These are phyloP conservation scores for Syzygium aqueum DNA, from an alignment of 345 rosid species.

Conservation along the genomic window DNA sequence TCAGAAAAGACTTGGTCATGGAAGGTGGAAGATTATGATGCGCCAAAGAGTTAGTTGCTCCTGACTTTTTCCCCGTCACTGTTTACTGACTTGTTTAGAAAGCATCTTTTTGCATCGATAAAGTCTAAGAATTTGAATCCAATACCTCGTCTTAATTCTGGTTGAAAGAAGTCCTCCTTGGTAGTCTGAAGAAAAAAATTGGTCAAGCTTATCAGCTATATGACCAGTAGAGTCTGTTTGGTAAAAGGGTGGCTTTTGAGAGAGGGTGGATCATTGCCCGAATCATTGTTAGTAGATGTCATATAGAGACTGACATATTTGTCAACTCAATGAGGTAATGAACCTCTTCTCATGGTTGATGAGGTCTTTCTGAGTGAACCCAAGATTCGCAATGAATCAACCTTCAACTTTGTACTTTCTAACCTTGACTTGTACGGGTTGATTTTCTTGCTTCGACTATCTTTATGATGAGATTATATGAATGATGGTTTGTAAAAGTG, in stretches of 20 bases:
- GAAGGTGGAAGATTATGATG: slow-evolving; percentile 52
- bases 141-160: background rate
- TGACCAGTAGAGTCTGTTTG: background rate
- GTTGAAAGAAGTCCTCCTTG: background rate
- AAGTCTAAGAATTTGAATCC: background rate
- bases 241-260: background rate
- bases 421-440: background rate
- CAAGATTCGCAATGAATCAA: background rate
- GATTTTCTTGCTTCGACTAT: background rate
- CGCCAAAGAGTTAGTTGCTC: slow-evolving; percentile 64
- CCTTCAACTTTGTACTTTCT: background rate
- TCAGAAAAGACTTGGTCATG: slow-evolving; percentile 27
- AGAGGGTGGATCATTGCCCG: background rate
- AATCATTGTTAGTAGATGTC: background rate
- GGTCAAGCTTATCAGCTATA: background rate
- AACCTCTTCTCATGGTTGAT: background rate
- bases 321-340: background rate
- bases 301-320: background rate
- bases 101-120: background rate
- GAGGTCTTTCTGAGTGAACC: background rate
- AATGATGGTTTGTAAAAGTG: background rate
- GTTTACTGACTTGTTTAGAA: background rate
- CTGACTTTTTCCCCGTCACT: background rate
- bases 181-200: background rate
- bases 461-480: background rate